Evolutionary conservation across 2,329 filamentous ascomycete genomes (phyloP), one percentile per base, ranked within the genome.

Genomic region (Thielaviopsis musarum): DNA sequence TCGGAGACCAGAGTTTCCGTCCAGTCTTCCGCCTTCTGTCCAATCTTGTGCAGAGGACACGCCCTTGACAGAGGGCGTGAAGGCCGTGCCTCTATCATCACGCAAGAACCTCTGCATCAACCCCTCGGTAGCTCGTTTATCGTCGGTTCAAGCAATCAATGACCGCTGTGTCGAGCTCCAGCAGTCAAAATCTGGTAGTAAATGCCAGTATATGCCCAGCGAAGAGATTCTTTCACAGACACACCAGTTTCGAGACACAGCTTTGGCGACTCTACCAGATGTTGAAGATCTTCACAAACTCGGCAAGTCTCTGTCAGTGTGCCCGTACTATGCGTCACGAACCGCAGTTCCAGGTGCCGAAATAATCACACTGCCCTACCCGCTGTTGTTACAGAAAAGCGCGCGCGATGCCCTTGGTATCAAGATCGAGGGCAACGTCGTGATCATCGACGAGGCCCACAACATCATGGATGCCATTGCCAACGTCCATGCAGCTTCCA

Each of bases 371-470:
- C 74, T 98, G 19, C 93, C 93, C 0, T 98, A 98, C 68, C 91
- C 91, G 1, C 72, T 98, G 6, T 77, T 98, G 0, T 74, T 98
- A 2, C 93, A 97, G 67, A 87, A 84, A 66, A 87, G 83, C 3
- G 91, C 93, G 0, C 78, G 93, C 55, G 91, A 97, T 62, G 90
- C 93, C 0, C 76, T 98, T 0, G 85, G 87, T 0, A 83, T 98
- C 52, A 91, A 86, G 24, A 72, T 98, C 9, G 90, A 94, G 65
- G 83, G 84, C 5, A 93, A 95, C 66, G 77, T 98, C 0, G 83
- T 98, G n/a, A 87, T 98, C 26, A 88, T 98, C 54, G 93, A 98
- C 65, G 93, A 98, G 73, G 93, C 93, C 0, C 93, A 98, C 69
- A 98, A 98, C 67, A 80, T 98, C 57, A 95, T 96, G 85, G 91